These are phyloP conservation scores for Saccharomycopsis amapae DNA, from an alignment of 805 yeast genomes.

Conservation along the genomic window DNA sequence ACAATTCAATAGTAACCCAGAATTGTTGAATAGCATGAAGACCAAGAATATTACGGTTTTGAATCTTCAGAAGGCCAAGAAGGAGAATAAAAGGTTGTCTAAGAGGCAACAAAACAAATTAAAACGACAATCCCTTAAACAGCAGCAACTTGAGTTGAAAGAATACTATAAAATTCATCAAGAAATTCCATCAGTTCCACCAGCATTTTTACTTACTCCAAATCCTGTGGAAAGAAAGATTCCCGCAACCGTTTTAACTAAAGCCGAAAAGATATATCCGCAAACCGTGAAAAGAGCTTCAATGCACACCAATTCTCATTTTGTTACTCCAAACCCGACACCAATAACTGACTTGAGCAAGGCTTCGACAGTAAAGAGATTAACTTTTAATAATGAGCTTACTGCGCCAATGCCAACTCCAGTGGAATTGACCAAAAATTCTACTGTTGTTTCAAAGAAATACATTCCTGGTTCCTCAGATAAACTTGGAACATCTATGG, in stretches of 20 bases:
- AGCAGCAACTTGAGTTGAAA: slow-evolving; percentile 5
- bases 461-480: too few species aligned
- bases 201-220: slow-evolving; percentile 18
- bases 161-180: slow-evolving; percentile 7
- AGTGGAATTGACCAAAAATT: slow-evolving; percentile 1
- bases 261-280: slow-evolving; percentile 19
- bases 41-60: slow-evolving; percentile 13
- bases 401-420: slow-evolving; percentile 4
- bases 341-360: slow-evolving; percentile 13
- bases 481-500: neutral
- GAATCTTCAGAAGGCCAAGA: slow-evolving; percentile 11
- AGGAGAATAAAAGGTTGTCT: slow-evolving; percentile 2
- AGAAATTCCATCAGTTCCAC: slow-evolving; percentile 16
- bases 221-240: slow-evolving; percentile 1
- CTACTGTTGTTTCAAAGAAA: neutral
- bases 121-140: slow-evolving; percentile 2
- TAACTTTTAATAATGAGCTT: neutral
- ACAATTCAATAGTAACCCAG: slow-evolving; percentile 11
- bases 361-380: slow-evolving; percentile 1
- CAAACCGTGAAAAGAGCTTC: slow-evolving; percentile 18
- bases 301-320: neutral
- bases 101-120: neutral
- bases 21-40: slow-evolving; percentile 14
- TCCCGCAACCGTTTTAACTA: slow-evolving; percentile 12
- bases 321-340: neutral